Evolutionary conservation across 352 stramenopile species (phyloP), one percentile per base, ranked within the genome.

Genomic region (Pythium aquatile): DNA sequence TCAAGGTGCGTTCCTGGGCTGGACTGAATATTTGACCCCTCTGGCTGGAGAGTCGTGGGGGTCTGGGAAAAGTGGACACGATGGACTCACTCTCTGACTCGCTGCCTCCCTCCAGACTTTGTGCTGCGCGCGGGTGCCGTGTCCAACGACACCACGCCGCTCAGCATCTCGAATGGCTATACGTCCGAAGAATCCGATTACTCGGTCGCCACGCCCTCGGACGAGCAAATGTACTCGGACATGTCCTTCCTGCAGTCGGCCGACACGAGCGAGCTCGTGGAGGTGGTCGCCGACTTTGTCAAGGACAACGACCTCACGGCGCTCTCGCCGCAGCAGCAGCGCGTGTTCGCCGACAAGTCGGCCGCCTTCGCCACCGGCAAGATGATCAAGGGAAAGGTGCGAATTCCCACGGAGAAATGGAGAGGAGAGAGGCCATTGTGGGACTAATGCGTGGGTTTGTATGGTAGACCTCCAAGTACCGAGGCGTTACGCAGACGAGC

Each of bases 161-260:
- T 85, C 11, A 87, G 77, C 60, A 76, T 75, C 58, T 81, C 71
- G 39, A 91, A 85, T 62, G 84, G 84, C 32, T 94, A 94, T 70
- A 94, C 86, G 52, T 91, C 82, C 0, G 86, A 94, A 65, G 86
- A 94, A 63, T 90, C 82, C 32, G 86, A 92, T 61, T 92, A 94
- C 68, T 90, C 86, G 59, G 70, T 83, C 13, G 58, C 75, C 42
- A 89, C 82, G 29, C 76, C 81, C 2, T 78, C 75, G 5, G 83
- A 93, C 66, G 81, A 92, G 48, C 74, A 91, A 58, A 86, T 88
- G 68, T 89, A 88, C 68, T 73, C 84, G 59, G 79, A 90, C 65
- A 85, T 90, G 78, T 87, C 79, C 52, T 90, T 90, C 64, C 59
- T 88, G 32, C 79, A 84, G 58, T 61, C 69, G 11, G 72, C 72